Base-by-base conservation (phyloP, 805 yeast genomes). In the Teunomyces panamensis region DNA sequence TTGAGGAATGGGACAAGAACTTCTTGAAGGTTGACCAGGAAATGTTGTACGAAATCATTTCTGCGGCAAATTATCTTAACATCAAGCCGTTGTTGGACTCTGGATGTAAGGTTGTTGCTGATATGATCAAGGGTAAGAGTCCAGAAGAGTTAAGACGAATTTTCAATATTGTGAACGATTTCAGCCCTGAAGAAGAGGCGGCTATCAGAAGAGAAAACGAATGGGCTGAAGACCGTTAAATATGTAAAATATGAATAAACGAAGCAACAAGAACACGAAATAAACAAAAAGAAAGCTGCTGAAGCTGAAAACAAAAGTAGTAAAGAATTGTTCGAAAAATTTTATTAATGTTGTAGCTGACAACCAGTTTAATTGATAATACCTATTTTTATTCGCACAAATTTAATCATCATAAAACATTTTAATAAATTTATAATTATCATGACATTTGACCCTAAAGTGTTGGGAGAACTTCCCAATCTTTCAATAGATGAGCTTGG, bases 1-100 rank as follows among this genome's bases (percentile, higher is more conserved):
- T 92, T 44, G 92, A 87, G 52, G 90, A 90, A 42, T 92, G 98
- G 98, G 98, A 92, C 69, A 87, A 88, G 66, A 89, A 87, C 66
- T 92, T 91, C 66, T 78, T 92, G 58, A 87, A 88, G 62, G 97
- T 92, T 33, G 98, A 92, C 68, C 98, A 86, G 62, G 92, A 86
- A 57, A 86, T 86, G 91, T 74, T 86, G 49, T 86, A 86, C 56
- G 94, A 85, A 59, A 86, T 86, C 59, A 84, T 86, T 49, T 69
- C 84, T 48, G 92, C 92, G n/a, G 89, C 92, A 14, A 86, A 86
- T 64, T 86, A 85, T 62, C 69, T 86, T 60, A 85, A 86, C 62
- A 85, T 86, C 58, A 79, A 84, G 54, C 91, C 90, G 2, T 69
- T 86, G 53, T 70, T 86, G 58, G 88, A 85, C 56, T 83, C 90